Conservation (phyloP, 306 rosid species). For the Quillaja saponaria region DNA sequence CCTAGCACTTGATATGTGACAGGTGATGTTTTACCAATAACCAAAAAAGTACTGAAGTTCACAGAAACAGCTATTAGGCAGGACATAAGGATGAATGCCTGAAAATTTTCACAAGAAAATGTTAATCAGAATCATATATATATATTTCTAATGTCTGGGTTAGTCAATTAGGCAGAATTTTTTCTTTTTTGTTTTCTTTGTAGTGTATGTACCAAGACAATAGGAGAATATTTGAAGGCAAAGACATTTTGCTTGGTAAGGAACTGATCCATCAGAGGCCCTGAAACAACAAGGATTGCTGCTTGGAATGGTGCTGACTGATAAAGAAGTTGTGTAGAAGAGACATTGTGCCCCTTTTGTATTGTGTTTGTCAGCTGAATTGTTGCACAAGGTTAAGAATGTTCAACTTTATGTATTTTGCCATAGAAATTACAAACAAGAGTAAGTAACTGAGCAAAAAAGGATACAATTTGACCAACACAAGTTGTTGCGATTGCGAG, state of each 20-base stretch:
- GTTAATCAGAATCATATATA: not conserved
- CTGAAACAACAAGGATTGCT: slow-evolving; percentile 89
- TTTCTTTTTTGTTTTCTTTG: too few species aligned
- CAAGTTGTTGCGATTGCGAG: slow-evolving; percentile 92
- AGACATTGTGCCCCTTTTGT: slow-evolving; percentile 88
- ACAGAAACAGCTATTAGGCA: slow-evolving; percentile 92
- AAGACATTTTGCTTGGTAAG: slow-evolving; percentile 85
- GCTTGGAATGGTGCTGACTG: slow-evolving; percentile 98
- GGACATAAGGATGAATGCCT: slow-evolving; percentile 81
- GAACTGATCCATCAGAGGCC: slow-evolving; percentile 82
- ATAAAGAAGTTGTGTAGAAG: slow-evolving; percentile 91
- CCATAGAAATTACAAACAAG: too few species aligned
- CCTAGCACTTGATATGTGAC: slow-evolving; percentile 97
- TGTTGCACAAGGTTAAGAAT: slow-evolving; percentile 50
- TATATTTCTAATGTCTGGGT: too few species aligned
- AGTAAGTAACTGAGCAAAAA: slow-evolving; percentile 22
- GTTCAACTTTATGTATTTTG: not conserved
- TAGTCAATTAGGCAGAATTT: not conserved
- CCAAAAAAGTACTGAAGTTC: slow-evolving; percentile 94
- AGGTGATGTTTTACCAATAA: slow-evolving; percentile 96
- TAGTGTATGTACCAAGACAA: slow-evolving; percentile 86
- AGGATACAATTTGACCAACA: slow-evolving; percentile 95
- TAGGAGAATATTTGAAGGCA: slow-evolving; percentile 71
- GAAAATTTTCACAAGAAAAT: slow-evolving; percentile 11
- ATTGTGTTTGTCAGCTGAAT: slow-evolving; percentile 94